These are phyloP conservation scores for Alisma plantagoaquatica DNA, from an alignment of 106 monocot genomes.

Conservation along the genomic window DNA sequence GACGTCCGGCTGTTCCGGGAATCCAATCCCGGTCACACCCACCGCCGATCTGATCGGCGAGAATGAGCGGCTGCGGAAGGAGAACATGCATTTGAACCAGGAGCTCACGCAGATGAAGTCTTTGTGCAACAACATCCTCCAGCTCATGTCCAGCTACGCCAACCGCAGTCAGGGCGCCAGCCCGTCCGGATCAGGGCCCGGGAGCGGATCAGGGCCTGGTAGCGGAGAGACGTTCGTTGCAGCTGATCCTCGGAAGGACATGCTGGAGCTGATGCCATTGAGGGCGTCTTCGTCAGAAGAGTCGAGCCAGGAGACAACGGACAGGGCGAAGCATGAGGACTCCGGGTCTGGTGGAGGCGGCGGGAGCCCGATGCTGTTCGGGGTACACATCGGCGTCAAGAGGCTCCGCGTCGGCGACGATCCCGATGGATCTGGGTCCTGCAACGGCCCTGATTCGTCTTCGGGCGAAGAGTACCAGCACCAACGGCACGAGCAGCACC, in stretches of 20 bases:
- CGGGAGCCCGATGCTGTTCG: slow-evolving; percentile 22
- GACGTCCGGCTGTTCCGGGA: slow-evolving; percentile 13
- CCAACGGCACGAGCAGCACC: too few species aligned
- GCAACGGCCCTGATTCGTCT: too few species aligned
- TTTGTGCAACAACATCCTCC: slow-evolving; percentile 7
- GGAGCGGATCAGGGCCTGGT: not conserved
- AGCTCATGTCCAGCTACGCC: slow-evolving; percentile 8
- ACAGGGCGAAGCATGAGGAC: not conserved
- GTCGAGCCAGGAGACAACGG: not conserved
- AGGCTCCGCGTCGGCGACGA: slow-evolving; percentile 3
- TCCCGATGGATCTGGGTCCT: too few species aligned
- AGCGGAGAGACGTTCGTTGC: not conserved
- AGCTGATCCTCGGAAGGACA: not conserved
- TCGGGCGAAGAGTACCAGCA: too few species aligned
- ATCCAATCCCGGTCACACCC: not conserved
- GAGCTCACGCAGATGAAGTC: slow-evolving; percentile 28
- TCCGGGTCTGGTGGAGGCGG: not conserved
- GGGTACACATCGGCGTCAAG: slow-evolving; percentile 46
- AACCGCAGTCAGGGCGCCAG: not conserved
- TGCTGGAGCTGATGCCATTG: slow-evolving; percentile 3
- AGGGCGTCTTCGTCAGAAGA: not conserved
- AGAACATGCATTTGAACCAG: slow-evolving; percentile 22
- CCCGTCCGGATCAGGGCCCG: not conserved
- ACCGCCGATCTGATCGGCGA: slow-evolving; percentile 26
- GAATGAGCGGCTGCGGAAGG: slow-evolving; percentile 30